These are phyloP conservation scores for Malassezia vespertilionis DNA, from an alignment of 1,284 basidiomycete species.

Conservation along the genomic window DNA sequence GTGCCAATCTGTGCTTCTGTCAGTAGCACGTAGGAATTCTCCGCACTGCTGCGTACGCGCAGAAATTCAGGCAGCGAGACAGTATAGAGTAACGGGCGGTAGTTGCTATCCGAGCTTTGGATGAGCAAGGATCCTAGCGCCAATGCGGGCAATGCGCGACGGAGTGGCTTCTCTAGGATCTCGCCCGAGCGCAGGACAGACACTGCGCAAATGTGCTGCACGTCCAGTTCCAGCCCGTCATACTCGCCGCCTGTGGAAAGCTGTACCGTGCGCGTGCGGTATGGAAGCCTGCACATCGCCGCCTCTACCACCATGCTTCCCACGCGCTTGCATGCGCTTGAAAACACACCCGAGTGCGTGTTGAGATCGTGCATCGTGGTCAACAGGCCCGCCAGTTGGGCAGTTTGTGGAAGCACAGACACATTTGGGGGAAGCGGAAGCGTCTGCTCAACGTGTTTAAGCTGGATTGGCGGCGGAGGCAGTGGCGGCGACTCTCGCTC, in stretches of 20 bases:
- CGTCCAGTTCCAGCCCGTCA: constrained; percentile 58
- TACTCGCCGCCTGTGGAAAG: constrained; percentile 57
- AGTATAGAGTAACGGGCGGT: constrained; percentile 78
- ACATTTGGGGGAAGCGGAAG: constrained; percentile 53
- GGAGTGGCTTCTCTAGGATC: constrained; percentile 57
- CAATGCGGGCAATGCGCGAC: constrained; percentile 74
- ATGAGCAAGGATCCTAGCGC: constrained; percentile 80
- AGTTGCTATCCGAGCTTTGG: constrained; percentile 67
- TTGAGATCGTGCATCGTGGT: constrained; percentile 67
- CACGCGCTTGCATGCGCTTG: constrained; percentile 75
- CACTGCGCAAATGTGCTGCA: constrained; percentile 47
- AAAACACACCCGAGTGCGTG: constrained; percentile 62
- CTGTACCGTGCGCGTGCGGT: constrained; percentile 55
- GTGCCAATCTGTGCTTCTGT: constrained; percentile 93
- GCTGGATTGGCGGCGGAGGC: not conserved
- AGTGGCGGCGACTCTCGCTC: constrained; percentile 10
- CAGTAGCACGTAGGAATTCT: constrained; percentile 71
- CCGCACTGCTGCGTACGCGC: constrained; percentile 46
- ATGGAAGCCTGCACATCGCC: constrained; percentile 70
- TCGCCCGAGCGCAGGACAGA: constrained; percentile 5
- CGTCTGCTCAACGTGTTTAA: not conserved
- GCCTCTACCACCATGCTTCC: constrained; percentile 74
- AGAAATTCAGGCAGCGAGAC: constrained; percentile 59
- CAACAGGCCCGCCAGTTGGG: constrained; percentile 59
- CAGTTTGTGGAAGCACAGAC: constrained; percentile 64